Percentiles rank a stretch among this genome's conserved stretches.
These are phyloP conservation scores for Trametes gibbosa DNA, from an alignment of 768 basidiomycete species.

Conservation along the genomic window DNA sequence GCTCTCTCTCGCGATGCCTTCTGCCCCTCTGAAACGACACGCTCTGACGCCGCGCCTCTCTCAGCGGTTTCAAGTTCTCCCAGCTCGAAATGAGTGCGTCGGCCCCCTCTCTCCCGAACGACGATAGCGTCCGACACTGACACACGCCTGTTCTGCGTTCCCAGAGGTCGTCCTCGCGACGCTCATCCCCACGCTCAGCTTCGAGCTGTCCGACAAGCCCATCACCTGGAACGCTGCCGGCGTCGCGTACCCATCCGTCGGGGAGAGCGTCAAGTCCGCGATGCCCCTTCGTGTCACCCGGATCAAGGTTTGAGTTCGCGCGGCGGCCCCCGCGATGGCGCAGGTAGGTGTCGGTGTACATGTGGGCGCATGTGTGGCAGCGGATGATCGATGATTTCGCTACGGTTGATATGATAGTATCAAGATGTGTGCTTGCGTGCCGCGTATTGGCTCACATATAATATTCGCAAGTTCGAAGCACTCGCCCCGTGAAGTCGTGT, in stretches of 20 bases:
- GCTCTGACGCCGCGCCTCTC: no score
- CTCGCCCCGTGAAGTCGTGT: no score
- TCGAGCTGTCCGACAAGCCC: constrained; percentile 13
- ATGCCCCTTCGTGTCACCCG: constrained; percentile 1
- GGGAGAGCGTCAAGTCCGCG: background rate
- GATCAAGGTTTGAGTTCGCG: background rate
- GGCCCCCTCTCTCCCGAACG: background rate
- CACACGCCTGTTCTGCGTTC: no score
- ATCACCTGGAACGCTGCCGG: constrained; percentile 13
- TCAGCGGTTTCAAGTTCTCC: constrained; percentile 22
- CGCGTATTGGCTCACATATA: no score
- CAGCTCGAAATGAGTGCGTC: constrained; percentile 23
- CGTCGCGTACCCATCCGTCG: constrained; percentile 8
- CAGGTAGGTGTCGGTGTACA: no score
- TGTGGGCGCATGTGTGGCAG: no score
- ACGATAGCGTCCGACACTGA: background rate
- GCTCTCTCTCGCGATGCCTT: background rate
- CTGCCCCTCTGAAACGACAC: no score
- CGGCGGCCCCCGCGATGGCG: no score
- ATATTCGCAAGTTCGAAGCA: no score
- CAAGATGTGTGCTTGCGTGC: no score
- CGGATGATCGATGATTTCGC: no score
- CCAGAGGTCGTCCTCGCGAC: constrained; percentile 16
- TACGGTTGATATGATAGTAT: no score
- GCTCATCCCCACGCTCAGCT: constrained; percentile 8